Conservation (phyloP, 2,329 filamentous ascomycete species). For the Cladosporium phlei region DNA sequence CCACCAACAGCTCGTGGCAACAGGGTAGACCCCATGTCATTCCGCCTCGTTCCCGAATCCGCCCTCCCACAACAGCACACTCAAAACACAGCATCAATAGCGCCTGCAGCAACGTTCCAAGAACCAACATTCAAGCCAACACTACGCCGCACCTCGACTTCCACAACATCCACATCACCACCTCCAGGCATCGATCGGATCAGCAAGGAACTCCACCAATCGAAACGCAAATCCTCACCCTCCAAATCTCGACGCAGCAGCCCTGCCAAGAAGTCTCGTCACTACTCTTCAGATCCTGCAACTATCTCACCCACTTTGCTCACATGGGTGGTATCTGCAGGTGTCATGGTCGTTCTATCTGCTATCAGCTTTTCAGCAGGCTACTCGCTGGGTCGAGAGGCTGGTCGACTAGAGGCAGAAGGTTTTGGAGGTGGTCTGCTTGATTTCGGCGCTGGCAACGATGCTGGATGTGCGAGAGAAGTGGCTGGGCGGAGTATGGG, state of each 20-base stretch:
- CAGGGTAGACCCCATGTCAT: conserved; percentile 47
- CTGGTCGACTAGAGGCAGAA: conserved; percentile 48
- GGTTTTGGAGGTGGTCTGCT: conserved; percentile 18
- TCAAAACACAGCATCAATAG: conserved; percentile 18
- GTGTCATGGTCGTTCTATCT: conserved; percentile 59
- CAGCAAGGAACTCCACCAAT: conserved; percentile 13
- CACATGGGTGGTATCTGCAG: conserved; percentile 62
- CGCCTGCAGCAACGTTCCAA: conserved; percentile 18
- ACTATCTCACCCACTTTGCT: conserved; percentile 56
- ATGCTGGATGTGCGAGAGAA: conserved; percentile 29
- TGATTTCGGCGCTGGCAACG: conserved; percentile 19
- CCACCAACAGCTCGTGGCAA: conserved; percentile 25
- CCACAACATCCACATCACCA: conserved; percentile 26
- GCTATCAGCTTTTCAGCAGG: conserved; percentile 62
- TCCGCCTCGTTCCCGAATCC: conserved; percentile 58
- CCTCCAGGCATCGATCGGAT: conserved; percentile 11
- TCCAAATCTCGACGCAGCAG: conserved; percentile 31
- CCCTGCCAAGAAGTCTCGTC: conserved; percentile 39
- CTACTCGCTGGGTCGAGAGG: conserved; percentile 57
- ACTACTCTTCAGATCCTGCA: conserved; percentile 27
- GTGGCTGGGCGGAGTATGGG: conserved; percentile 29
- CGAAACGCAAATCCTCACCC: conserved; percentile 42
- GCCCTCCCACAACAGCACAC: conserved; percentile 37
- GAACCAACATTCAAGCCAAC: conserved; percentile 34
- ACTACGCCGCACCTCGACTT: conserved; percentile 29